Evolutionary conservation across 148 eudicot genomes (phyloP).

Genomic region (Drosera capensis): DNA sequence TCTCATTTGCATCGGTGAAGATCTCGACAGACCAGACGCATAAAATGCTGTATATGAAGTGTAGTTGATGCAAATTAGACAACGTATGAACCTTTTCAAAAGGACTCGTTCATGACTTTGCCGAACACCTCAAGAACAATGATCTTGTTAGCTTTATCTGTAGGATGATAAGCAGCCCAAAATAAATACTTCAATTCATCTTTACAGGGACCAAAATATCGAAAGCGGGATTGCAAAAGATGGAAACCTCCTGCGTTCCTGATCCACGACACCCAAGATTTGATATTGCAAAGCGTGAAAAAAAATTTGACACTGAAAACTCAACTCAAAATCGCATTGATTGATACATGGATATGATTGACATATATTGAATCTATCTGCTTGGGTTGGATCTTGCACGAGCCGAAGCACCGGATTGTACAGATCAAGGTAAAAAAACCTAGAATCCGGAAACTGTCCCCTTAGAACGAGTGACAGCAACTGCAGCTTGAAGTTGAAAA

Average conservation of each 20-base stretch:
- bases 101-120: no score
- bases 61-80: no score
- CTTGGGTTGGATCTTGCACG: conserved; percentile 23
- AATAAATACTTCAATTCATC: conserved; percentile 31
- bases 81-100: no score
- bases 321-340: not conserved
- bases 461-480: conserved; percentile 10
- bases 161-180: conserved; percentile 57
- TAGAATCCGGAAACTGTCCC: conserved; percentile 16
- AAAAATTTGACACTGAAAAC: not conserved
- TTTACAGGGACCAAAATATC: conserved; percentile 16
- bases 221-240: conserved; percentile 29
- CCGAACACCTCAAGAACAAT: no score
- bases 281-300: conserved; percentile 31
- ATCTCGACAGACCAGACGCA: no score
- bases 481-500: conserved; percentile 35
- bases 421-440: conserved; percentile 36
- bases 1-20: no score
- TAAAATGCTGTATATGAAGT: no score
- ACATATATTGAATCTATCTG: conserved; percentile 19
- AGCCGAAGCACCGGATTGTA: conserved; percentile 32
- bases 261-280: conserved; percentile 64
- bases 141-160: no score
- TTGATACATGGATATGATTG: not conserved
- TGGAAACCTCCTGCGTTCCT: conserved; percentile 36